These are phyloP conservation scores for Globisporangium orthogonon DNA, from an alignment of 352 stramenopile species.

Conservation along the genomic window DNA sequence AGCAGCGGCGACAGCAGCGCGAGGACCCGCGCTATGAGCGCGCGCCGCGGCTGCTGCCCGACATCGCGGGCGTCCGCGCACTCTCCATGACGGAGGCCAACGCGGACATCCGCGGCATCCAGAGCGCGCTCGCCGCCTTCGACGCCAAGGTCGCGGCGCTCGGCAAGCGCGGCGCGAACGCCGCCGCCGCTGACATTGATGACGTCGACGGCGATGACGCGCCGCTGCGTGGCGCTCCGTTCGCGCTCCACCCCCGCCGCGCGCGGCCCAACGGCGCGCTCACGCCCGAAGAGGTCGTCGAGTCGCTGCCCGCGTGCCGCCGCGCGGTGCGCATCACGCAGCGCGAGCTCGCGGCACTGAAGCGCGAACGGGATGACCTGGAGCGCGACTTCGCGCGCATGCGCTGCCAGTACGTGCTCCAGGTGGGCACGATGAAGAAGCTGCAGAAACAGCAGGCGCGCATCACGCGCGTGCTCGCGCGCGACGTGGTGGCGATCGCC, in stretches of 20 bases:
- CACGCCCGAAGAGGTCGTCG: slow-evolving; percentile 66
- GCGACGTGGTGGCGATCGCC: slow-evolving; percentile 40
- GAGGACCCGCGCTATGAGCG: slow-evolving; percentile 37
- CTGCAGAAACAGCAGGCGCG: slow-evolving; percentile 70
- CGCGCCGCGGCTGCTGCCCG: slow-evolving; percentile 39
- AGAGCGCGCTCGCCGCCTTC: slow-evolving; percentile 38
- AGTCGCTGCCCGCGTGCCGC: slow-evolving; percentile 54
- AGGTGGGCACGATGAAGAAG: slow-evolving; percentile 58
- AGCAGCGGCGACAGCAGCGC: slow-evolving; percentile 20
- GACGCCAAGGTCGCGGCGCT: slow-evolving; percentile 22
- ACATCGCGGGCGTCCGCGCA: slow-evolving; percentile 48
- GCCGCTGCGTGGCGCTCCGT: background rate
- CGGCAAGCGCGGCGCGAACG: background rate
- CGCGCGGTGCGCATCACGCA: slow-evolving; percentile 73
- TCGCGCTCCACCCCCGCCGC: slow-evolving; percentile 2
- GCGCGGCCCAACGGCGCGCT: slow-evolving; percentile 38
- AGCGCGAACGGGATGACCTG: slow-evolving; percentile 70
- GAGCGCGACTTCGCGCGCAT: slow-evolving; percentile 66
- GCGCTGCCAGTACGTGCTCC: slow-evolving; percentile 52
- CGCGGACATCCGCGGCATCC: slow-evolving; percentile 52
- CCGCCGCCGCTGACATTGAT: background rate
- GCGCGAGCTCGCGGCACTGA: slow-evolving; percentile 56
- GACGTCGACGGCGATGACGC: slow-evolving; percentile 1
- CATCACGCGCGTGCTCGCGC: slow-evolving; percentile 34
- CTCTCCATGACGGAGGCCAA: slow-evolving; percentile 42